Conservation (phyloP, 1,139 yeast genomes). For the Candida neerlandica region DNA sequence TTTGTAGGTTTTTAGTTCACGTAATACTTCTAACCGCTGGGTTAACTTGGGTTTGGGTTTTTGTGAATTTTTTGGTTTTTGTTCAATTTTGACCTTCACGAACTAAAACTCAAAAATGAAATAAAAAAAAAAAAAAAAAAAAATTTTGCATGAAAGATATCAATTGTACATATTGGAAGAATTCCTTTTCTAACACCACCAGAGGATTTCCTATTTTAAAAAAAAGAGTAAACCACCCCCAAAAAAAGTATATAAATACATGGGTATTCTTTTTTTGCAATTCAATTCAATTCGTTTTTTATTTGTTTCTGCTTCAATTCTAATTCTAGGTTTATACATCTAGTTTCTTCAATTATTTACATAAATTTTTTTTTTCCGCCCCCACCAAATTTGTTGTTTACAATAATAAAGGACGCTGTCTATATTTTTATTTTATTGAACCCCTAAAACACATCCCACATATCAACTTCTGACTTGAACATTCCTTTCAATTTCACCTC, state of each 20-base stretch:
- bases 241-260: slow-evolving; percentile 2
- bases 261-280: slow-evolving; percentile 3
- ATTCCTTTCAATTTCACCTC: not conserved
- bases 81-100: not conserved
- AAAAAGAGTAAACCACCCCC: not conserved
- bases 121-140: too few species aligned
- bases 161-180: slow-evolving; percentile 2
- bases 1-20: too few species aligned
- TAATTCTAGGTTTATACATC: too few species aligned
- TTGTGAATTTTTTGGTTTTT: not conserved
- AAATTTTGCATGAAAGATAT: not conserved
- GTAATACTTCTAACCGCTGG: too few species aligned
- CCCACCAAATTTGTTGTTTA: too few species aligned
- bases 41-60: too few species aligned
- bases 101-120: not conserved
- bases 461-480: slow-evolving; percentile 3
- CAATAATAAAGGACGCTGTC: not conserved
- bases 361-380: not conserved
- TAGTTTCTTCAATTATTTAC: not conserved
- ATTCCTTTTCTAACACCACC: slow-evolving; percentile 2
- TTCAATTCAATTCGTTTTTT: not conserved
- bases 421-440: too few species aligned
- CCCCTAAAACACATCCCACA: not conserved
- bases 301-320: not conserved
- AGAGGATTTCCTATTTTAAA: slow-evolving; percentile 2